Conservation (phyloP, 2,329 filamentous ascomycete species). For the Rhinocladiella mackenziei region DNA sequence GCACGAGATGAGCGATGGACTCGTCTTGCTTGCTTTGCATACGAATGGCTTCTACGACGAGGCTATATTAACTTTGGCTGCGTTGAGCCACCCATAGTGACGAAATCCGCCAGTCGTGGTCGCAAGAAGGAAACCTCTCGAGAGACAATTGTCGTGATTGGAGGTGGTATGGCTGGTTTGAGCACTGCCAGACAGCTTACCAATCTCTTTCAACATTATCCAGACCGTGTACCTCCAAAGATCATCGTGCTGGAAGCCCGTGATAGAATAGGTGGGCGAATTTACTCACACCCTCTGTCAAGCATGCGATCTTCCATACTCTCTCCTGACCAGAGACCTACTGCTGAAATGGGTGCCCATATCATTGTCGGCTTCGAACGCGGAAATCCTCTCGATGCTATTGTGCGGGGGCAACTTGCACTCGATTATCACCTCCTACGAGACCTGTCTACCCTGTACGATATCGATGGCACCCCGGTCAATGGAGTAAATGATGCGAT, state of each 20-base stretch:
- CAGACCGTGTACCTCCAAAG: slow-evolving; percentile 65
- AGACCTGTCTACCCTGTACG: slow-evolving; percentile 81
- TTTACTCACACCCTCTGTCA: slow-evolving; percentile 75
- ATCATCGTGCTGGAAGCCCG: slow-evolving; percentile 84
- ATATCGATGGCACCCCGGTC: slow-evolving; percentile 61
- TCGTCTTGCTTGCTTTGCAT: slow-evolving; percentile 79
- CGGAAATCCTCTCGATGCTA: slow-evolving; percentile 87
- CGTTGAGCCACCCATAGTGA: slow-evolving; percentile 60
- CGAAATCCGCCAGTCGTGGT: slow-evolving; percentile 39
- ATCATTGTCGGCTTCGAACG: slow-evolving; percentile 96
- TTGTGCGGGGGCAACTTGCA: slow-evolving; percentile 84
- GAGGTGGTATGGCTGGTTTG: slow-evolving; percentile 89
- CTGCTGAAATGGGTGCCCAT: slow-evolving; percentile 95
- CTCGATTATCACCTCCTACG: slow-evolving; percentile 79
- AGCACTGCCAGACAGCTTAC: slow-evolving; percentile 90
- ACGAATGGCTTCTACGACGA: slow-evolving; percentile 83
- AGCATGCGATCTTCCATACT: slow-evolving; percentile 55
- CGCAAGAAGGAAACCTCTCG: slow-evolving; percentile 49
- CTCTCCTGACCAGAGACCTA: slow-evolving; percentile 59
- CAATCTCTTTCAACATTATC: slow-evolving; percentile 76
- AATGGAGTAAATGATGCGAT: slow-evolving; percentile 73
- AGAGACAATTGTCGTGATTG: slow-evolving; percentile 79
- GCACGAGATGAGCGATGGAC: slow-evolving; percentile 85
- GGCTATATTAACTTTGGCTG: slow-evolving; percentile 98
- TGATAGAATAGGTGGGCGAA: slow-evolving; percentile 79